These are phyloP conservation scores for Phanerochaete carnosa DNA, from an alignment of 768 basidiomycete genomes.

Conservation along the genomic window DNA sequence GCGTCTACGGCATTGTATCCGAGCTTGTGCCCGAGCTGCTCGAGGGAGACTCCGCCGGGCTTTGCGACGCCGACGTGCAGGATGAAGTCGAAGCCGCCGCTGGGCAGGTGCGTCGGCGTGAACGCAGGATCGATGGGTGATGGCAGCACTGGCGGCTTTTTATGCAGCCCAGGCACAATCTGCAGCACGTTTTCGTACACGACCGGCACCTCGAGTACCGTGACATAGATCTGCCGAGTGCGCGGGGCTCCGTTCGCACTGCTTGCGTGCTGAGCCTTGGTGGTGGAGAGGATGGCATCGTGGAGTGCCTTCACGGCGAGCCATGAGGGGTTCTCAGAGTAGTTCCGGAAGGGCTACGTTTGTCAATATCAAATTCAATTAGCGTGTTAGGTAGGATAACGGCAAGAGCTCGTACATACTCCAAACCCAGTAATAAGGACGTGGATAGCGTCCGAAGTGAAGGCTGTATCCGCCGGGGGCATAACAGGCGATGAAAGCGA, in stretches of 20 bases:
- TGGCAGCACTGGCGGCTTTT: slow-evolving; percentile 52
- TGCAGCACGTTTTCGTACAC: slow-evolving; percentile 54
- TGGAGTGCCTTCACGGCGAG: slow-evolving; percentile 62
- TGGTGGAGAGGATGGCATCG: slow-evolving; percentile 42
- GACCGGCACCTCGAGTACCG: slow-evolving; percentile 55
- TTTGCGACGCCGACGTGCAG: slow-evolving; percentile 70
- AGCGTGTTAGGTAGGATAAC: background rate
- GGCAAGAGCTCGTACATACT: background rate
- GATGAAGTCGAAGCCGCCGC: slow-evolving; percentile 61
- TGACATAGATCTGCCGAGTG: slow-evolving; percentile 52
- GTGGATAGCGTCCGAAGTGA: background rate
- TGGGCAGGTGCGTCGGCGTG: slow-evolving; percentile 36
- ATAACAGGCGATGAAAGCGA: background rate
- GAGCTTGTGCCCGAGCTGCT: slow-evolving; percentile 61
- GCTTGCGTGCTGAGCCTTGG: slow-evolving; percentile 18
- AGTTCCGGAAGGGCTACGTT: slow-evolving; percentile 21
- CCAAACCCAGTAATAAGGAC: background rate
- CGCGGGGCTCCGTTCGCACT: slow-evolving; percentile 6
- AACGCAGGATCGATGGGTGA: slow-evolving; percentile 34
- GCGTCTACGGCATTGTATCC: slow-evolving; percentile 71
- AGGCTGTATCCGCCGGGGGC: background rate
- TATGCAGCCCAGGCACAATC: slow-evolving; percentile 55
- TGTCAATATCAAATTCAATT: background rate
- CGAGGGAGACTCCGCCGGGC: slow-evolving; percentile 60
- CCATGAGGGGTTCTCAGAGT: slow-evolving; percentile 62